These are phyloP conservation scores for Lyophyllum shimeji DNA, from an alignment of 768 basidiomycete species.

Conservation along the genomic window DNA sequence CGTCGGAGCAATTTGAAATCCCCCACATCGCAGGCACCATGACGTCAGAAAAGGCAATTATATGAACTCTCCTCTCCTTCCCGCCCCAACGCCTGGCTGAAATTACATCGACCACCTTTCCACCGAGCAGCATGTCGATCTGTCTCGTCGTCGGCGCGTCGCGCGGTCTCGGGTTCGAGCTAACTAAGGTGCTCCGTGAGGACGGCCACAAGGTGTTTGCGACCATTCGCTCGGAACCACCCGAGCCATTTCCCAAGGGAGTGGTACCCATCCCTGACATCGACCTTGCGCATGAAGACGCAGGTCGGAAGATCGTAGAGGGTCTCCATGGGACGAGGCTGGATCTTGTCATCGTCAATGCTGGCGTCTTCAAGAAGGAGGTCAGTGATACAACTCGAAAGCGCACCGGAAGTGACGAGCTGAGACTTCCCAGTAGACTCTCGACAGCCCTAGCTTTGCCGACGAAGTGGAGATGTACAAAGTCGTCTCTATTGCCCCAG, in stretches of 20 bases:
- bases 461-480: slow-evolving; percentile 47
- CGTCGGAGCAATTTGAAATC: too few species aligned
- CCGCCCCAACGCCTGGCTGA: too few species aligned
- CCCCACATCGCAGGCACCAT: too few species aligned
- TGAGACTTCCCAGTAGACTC: slow-evolving; percentile 23
- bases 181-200: slow-evolving; percentile 27
- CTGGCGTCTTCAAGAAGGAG: slow-evolving; percentile 39
- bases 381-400: slow-evolving; percentile 20
- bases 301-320: slow-evolving; percentile 33
- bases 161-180: slow-evolving; percentile 41
- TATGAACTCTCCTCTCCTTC: too few species aligned
- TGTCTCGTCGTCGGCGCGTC: slow-evolving; percentile 44
- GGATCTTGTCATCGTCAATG: slow-evolving; percentile 35
- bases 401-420: neutral
- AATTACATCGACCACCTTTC: neutral
- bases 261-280: slow-evolving; percentile 35
- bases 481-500: slow-evolving; percentile 41
- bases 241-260: slow-evolving; percentile 27
- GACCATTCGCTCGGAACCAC: slow-evolving; percentile 30
- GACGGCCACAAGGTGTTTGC: slow-evolving; percentile 34
- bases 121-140: slow-evolving; percentile 18
- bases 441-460: slow-evolving; percentile 34
- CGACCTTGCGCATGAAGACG: slow-evolving; percentile 32
- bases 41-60: too few species aligned
- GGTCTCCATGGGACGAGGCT: slow-evolving; percentile 30